Evolutionary conservation across 257 asterid species (phyloP), one percentile per base, ranked within the genome.

Genomic region (Solanum lycopersicoides): DNA sequence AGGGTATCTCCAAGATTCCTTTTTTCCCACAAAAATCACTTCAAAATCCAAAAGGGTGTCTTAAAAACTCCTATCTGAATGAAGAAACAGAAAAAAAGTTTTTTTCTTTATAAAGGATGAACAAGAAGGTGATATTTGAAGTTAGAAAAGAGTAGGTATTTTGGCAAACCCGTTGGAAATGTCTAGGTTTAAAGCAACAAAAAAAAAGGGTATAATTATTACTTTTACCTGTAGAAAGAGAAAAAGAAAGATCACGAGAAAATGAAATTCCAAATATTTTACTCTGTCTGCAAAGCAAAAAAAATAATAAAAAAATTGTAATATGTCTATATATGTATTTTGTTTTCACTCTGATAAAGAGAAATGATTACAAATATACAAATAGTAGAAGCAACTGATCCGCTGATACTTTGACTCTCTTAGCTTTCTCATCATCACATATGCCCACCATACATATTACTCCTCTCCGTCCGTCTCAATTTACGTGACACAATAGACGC

Each of bases 281-380:
- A 74, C 8, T 53, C 18, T 9, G 25, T 16, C 79, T 45, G 53
- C 30, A 66, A 65, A 79, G 39, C 37, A 69, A 35, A 1, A 35
- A 6, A 1, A 35, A 6, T n/a, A n/a, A n/a, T n/a, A n/a, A n/a
- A 7, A 80, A 37, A 5, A 4, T 50, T 88, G 47, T 86, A 37
- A 42, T 25, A 23, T n/a, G 21, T 35, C 59, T n/a, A 45, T 76
- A 15, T 79, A 28, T 45, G 53, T 74, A 37, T 74, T 74, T 74
- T 39, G 28, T 20, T 30, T 73, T 59, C 34, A 69, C 4, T 50
- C 66, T 18, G 28, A 25, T 28, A 4, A 10, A 42, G 23, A 10
- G 86, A 90, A 90, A 90, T 90, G 86, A 90, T 90, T 90, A 86
- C 92, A 32, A 77, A 75, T 76, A 75, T 76, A 86, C 89, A 83